Percentiles rank a stretch among this genome's conserved stretches.
Conservation (phyloP, 169 alveolate species). For the Neospora caninum region DNA sequence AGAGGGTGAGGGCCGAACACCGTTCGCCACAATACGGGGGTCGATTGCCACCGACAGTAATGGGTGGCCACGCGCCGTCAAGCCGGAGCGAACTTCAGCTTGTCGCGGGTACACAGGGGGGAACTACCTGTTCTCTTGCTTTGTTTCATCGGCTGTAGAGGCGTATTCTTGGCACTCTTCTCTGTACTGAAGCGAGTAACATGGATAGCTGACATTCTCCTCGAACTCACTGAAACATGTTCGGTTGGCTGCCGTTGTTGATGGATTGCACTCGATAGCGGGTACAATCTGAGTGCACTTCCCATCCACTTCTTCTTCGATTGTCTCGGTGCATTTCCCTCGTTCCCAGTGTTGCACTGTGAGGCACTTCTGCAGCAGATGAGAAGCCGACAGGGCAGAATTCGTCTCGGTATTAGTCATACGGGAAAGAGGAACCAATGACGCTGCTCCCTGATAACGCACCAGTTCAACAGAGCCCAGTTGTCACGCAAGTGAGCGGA, state of each 20-base stretch:
- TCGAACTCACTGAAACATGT: slow-evolving; percentile 32
- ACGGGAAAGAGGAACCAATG: no score
- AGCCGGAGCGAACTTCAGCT: no score
- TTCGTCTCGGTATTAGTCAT: background rate
- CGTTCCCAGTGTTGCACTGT: slow-evolving; percentile 32
- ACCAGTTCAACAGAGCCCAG: no score
- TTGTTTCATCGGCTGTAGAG: background rate
- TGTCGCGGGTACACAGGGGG: background rate
- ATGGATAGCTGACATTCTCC: background rate
- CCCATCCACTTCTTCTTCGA: slow-evolving; percentile 11
- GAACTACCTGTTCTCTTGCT: background rate
- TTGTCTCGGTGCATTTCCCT: background rate
- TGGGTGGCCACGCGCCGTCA: no score
- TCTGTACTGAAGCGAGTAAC: background rate
- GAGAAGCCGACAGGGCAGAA: background rate
- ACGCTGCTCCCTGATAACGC: no score
- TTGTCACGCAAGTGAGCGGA: no score
- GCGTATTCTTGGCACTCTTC: slow-evolving; percentile 19
- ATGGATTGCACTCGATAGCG: background rate
- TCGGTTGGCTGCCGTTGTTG: background rate
- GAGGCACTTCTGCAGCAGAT: slow-evolving; percentile 16
- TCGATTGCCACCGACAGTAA: no score
- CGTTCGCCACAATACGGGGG: no score
- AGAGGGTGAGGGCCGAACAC: no score
- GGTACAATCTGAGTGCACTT: background rate